phyloP scores from a whole-genome alignment of 345 rosid species.

The Eucalyptus cloeziana region DNA sequence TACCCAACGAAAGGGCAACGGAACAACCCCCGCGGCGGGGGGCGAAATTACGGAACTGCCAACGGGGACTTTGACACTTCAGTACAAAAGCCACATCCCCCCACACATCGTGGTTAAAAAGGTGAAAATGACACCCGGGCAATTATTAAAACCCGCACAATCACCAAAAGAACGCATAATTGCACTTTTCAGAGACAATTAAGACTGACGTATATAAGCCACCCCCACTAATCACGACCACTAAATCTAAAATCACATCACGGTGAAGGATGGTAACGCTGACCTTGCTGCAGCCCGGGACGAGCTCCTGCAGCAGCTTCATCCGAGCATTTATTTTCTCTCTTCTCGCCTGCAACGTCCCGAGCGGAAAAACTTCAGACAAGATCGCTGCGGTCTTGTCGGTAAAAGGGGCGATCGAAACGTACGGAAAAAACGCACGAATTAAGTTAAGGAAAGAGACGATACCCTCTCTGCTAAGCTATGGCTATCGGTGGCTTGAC shows the following conservation, averaged over 20 bases:
- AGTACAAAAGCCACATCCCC: slow-evolving; percentile 17
- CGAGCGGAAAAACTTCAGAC: neutral
- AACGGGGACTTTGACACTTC: neutral
- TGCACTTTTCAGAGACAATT: slow-evolving; percentile 9
- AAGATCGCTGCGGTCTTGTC: neutral
- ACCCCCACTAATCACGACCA: neutral
- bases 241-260: slow-evolving; percentile 17
- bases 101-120: slow-evolving; percentile 5
- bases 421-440: neutral
- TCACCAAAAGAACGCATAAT: slow-evolving; percentile 7
- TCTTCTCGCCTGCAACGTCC: slow-evolving; percentile 38
- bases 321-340: slow-evolving; percentile 59
- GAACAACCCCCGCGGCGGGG: neutral
- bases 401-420: neutral
- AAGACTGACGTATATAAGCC: neutral
- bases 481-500: slow-evolving; percentile 66
- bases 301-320: slow-evolving; percentile 59
- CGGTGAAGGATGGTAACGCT: neutral
- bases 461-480: slow-evolving; percentile 62
- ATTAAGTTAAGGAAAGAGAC: neutral
- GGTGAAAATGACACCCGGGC: slow-evolving; percentile 27
- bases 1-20: neutral
- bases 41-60: neutral
- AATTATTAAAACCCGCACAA: slow-evolving; percentile 13
- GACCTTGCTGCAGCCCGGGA: slow-evolving; percentile 78